Conservation (phyloP, 2,329 filamentous ascomycete species). For the Fusarium chuoi region DNA sequence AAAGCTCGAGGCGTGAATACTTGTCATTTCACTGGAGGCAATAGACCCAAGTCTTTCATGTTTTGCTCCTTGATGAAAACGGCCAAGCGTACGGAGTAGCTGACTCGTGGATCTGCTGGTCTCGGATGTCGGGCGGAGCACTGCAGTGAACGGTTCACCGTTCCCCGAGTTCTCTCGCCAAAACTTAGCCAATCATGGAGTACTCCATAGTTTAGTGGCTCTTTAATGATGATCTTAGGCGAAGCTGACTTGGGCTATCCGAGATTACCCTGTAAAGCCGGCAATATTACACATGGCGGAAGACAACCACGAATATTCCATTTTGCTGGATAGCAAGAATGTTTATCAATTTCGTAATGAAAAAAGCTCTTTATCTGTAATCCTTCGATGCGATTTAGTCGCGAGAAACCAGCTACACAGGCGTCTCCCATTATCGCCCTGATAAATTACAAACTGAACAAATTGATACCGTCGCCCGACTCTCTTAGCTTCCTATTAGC, state of each 20-base stretch:
- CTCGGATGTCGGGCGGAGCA: not conserved
- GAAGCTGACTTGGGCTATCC: not conserved
- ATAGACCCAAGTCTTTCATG: not conserved
- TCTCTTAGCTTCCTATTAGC: not conserved
- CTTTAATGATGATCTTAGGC: not conserved
- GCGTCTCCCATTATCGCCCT: no score
- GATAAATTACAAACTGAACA: not conserved
- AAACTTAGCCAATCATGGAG: not conserved
- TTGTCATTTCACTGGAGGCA: not conserved
- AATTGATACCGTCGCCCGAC: not conserved
- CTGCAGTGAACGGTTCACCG: not conserved
- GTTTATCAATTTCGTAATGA: no score
- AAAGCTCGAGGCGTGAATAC: not conserved
- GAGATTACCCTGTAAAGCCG: not conserved
- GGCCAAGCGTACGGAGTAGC: not conserved
- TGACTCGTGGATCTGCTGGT: not conserved
- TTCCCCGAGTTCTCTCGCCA: not conserved
- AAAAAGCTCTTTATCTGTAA: not conserved
- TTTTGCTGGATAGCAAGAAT: no score
- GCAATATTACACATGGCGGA: accelerated
- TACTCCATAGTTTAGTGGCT: no score
- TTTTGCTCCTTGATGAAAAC: not conserved
- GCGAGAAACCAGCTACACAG: not conserved
- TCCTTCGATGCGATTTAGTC: accelerated
- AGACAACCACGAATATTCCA: not conserved